Percentiles rank a stretch among this genome's conserved stretches.
Evolutionary conservation across 208 protist species (phyloP).

Genomic region (Plasmodiophora brassicae): DNA sequence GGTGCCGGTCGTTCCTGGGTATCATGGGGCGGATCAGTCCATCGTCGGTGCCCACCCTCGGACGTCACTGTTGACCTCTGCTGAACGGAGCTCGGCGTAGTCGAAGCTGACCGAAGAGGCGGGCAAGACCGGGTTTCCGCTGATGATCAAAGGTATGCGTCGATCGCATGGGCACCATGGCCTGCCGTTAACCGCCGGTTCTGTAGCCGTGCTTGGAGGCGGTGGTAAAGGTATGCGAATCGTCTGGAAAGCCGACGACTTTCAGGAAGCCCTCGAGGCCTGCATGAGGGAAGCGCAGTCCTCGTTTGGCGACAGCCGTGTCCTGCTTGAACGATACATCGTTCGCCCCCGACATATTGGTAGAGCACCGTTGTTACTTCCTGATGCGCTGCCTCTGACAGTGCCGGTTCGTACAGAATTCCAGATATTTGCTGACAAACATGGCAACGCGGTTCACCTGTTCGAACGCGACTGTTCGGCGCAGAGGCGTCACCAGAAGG

Average conservation of each 20-base stretch:
- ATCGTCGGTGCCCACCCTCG: slow-evolving; percentile 17
- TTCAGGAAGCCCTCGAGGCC: slow-evolving; percentile 54
- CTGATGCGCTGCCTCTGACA: not conserved
- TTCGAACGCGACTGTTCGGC: slow-evolving; percentile 73
- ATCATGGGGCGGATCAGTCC: slow-evolving; percentile 74
- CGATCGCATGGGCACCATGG: too few relatives aligned
- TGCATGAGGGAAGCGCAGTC: slow-evolving; percentile 51
- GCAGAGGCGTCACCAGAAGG: slow-evolving; percentile 74
- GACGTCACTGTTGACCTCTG: not conserved
- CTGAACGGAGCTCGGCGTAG: not conserved
- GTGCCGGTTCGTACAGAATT: slow-evolving; percentile 79
- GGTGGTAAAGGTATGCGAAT: slow-evolving; percentile 79
- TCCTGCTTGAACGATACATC: slow-evolving; percentile 79
- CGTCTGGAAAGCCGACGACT: slow-evolving; percentile 59
- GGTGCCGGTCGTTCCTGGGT: slow-evolving; percentile 80
- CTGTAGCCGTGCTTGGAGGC: slow-evolving; percentile 78
- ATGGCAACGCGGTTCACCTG: slow-evolving; percentile 70
- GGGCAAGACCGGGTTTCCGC: slow-evolving; percentile 74
- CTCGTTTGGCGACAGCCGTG: slow-evolving; percentile 65
- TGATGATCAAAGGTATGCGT: slow-evolving; percentile 97
- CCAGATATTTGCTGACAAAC: slow-evolving; percentile 74
- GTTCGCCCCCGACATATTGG: slow-evolving; percentile 39
- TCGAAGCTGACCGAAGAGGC: slow-evolving; percentile 53
- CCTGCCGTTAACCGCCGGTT: too few relatives aligned
- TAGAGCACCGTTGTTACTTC: not conserved